Evolutionary conservation across 441 rosid genomes (phyloP).

Genomic region (Populus hybrid): DNA sequence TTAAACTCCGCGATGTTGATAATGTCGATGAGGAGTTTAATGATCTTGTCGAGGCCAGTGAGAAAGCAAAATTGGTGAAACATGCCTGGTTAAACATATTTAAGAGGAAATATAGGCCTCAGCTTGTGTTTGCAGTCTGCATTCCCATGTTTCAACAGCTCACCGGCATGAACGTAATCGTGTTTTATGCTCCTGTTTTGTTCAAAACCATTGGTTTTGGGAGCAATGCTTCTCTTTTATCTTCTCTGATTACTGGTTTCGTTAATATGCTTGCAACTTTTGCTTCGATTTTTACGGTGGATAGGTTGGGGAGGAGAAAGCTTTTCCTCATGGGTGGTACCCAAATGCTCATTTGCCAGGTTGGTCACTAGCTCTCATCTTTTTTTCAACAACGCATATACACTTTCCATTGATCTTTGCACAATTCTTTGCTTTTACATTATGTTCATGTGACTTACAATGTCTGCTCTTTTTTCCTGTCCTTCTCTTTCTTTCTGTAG

Average conservation of each 20-base stretch:
- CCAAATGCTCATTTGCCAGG: conserved; percentile 55
- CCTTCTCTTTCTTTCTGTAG: background rate
- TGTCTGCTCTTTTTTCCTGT: background rate
- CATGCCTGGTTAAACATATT: conserved; percentile 50
- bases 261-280: conserved; percentile 41
- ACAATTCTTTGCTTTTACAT: background rate
- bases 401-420: background rate
- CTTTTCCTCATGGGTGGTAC: conserved; percentile 52
- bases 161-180: conserved; percentile 54
- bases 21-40: conserved; percentile 35
- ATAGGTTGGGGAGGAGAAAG: conserved; percentile 43
- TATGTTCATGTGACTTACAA: no score
- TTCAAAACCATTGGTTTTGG: conserved; percentile 51
- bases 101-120: conserved; percentile 50
- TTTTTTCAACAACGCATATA: background rate
- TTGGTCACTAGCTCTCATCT: background rate
- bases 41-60: conserved; percentile 46
- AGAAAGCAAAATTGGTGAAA: conserved; percentile 35
- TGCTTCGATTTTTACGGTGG: conserved; percentile 44
- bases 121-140: conserved; percentile 34
- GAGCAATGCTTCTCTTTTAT: conserved; percentile 43
- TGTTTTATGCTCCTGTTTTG: conserved; percentile 58
- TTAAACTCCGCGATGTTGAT: conserved; percentile 12
- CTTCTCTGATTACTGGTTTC: conserved; percentile 46
- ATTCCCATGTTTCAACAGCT: conserved; percentile 57